Evolutionary conservation across 2,329 filamentous ascomycete genomes (phyloP), one percentile per base, ranked within the genome.

Genomic region (Clathrospora elynae): DNA sequence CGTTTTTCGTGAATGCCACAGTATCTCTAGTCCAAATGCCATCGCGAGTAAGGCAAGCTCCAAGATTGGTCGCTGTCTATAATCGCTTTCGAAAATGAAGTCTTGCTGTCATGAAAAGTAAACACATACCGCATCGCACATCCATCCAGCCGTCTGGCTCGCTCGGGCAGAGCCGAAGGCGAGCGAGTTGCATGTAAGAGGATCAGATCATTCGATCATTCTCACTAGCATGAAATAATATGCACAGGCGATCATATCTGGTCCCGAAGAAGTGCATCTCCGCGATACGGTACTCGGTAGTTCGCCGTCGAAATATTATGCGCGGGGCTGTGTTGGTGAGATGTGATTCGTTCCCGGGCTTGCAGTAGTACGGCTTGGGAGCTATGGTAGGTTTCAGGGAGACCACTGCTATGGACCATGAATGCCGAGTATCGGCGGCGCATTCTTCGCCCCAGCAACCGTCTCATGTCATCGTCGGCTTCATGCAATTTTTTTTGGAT

Each of bases 341-440:
- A 16, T 48, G 50, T 55, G 46, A 46, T 30, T 53, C 43, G 42
- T 34, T 35, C 48, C 14, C 16, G 20, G 14, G 28, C 20, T 25
- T 46, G 47, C 49, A 46, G 47, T 49, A 49, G 44, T 42, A 53
- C 49, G 46, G 44, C 31, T 41, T 36, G 35, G 22, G 18, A 37
- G 40, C 41, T 41, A 39, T 53, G 41, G 28, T 28, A 42, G n/a
- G 42, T 40, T 47, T 40, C 33, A 46, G 11, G 14, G 24, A 44
- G 22, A 43, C 16, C 30, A 41, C 26, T 13, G 6, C 22, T 29
- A 16, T 23, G 29, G 24, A 31, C 25, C 24, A 19, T 10, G 9
- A 17, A 22, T 10, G 19, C 18, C 20, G 35, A 5, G 12, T 14
- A 39, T 41, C 13, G 18, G 16, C 19, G 12, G 17, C 29, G 23